These are phyloP conservation scores for Trametes gibbosa DNA, from an alignment of 768 basidiomycete species.

Conservation along the genomic window DNA sequence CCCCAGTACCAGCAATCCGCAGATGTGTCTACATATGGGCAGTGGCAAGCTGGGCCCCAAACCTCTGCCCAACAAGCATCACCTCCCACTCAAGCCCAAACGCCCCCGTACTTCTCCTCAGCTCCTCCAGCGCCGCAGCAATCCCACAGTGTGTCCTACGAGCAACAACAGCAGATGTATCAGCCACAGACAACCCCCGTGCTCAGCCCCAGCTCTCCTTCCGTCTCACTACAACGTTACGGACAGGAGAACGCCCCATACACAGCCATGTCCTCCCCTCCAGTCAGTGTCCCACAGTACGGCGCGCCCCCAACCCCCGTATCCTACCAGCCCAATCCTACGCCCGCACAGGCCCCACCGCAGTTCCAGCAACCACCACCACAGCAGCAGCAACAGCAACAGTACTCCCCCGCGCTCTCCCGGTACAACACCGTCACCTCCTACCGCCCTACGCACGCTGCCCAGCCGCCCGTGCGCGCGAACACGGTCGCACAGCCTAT, in stretches of 20 bases:
- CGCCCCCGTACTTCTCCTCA: slow-evolving; percentile 20
- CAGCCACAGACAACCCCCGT: slow-evolving; percentile 11
- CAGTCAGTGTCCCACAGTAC: slow-evolving; percentile 18
- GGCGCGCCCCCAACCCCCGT: slow-evolving; percentile 14
- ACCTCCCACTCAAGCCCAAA: slow-evolving; percentile 5
- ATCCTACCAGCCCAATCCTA: slow-evolving; percentile 15
- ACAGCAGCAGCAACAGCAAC: slow-evolving; percentile 27
- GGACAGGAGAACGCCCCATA: slow-evolving; percentile 6
- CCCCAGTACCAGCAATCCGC: slow-evolving; percentile 22
- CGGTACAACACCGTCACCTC: slow-evolving; percentile 29
- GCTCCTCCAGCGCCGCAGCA: slow-evolving; percentile 1
- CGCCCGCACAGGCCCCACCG: slow-evolving; percentile 19
- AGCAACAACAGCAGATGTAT: slow-evolving; percentile 20
- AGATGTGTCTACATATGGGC: slow-evolving; percentile 10
- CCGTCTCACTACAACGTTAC: not conserved
- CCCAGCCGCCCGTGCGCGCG: slow-evolving; percentile 24
- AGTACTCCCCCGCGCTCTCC: slow-evolving; percentile 19
- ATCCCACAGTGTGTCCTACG: slow-evolving; percentile 17
- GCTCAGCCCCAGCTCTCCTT: slow-evolving; percentile 11
- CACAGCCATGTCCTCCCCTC: slow-evolving; percentile 9
- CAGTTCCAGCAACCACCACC: slow-evolving; percentile 22
- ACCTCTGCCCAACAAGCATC: slow-evolving; percentile 11
- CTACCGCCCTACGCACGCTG: slow-evolving; percentile 23
- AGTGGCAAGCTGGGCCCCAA: slow-evolving; percentile 20
- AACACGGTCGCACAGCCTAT: slow-evolving; percentile 26